phyloP scores from a whole-genome alignment of 805 yeast species.

The Nakazawaea molendinolei region DNA sequence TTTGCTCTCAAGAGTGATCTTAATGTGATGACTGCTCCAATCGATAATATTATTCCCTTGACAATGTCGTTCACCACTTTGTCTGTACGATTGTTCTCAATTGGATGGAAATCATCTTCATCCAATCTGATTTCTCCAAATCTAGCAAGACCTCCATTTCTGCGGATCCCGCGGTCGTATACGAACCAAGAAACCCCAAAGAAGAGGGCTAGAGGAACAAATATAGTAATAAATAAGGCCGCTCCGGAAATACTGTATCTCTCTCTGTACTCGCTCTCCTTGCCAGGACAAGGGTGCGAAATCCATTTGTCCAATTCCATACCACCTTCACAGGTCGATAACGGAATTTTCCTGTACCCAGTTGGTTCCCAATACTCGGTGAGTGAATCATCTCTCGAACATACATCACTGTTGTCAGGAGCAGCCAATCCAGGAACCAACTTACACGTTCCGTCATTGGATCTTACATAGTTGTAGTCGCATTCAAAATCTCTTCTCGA shows the following conservation, averaged over 20 bases:
- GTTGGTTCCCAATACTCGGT: conserved; percentile 82
- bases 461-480: conserved; percentile 75
- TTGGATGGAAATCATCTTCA: conserved; percentile 39
- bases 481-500: conserved; percentile 87
- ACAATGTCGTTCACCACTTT: conserved; percentile 52
- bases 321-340: conserved; percentile 85
- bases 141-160: conserved; percentile 69
- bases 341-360: conserved; percentile 83
- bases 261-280: conserved; percentile 49
- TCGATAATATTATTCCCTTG: conserved; percentile 44
- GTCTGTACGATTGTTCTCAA: conserved; percentile 60
- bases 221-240: conserved; percentile 44
- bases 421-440: conserved; percentile 71
- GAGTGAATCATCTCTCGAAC: conserved; percentile 44
- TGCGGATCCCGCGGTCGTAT: conserved; percentile 72
- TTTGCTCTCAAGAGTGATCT: conserved; percentile 14
- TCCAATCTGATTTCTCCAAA: conserved; percentile 86
- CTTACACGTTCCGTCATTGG: conserved; percentile 77
- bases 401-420: conserved; percentile 53
- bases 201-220: conserved; percentile 51
- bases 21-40: conserved; percentile 29
- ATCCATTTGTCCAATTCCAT: conserved; percentile 57
- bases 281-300: conserved; percentile 84
- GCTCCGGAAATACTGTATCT: conserved; percentile 46
- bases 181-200: conserved; percentile 57